Evolutionary conservation across 2,329 filamentous ascomycete species (phyloP).

Genomic region (Penicillium janthinellum): DNA sequence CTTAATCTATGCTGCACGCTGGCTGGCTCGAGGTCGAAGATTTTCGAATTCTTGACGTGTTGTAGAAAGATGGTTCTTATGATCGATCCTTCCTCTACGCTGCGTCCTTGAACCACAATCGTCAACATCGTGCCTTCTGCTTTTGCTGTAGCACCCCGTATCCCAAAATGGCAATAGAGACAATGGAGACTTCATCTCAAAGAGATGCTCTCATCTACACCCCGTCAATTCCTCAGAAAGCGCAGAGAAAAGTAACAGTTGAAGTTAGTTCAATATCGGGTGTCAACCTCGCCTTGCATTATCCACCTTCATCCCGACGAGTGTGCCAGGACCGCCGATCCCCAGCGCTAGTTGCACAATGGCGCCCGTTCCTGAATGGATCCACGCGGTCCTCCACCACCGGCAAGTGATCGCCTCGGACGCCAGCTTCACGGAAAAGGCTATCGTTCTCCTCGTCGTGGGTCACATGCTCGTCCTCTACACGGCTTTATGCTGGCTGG

Average conservation of each 20-base stretch:
- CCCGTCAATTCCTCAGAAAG: not conserved
- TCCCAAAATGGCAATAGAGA: not conserved
- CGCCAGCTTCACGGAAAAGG: slow-evolving; percentile 6
- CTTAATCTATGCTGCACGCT: no score
- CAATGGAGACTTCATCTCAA: not conserved
- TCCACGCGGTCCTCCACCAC: not conserved
- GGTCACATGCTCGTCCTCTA: slow-evolving; percentile 2
- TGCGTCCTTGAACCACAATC: not conserved
- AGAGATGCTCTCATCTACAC: not conserved
- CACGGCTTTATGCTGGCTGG: slow-evolving; percentile 2
- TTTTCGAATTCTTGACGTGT: no score
- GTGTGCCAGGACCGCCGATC: not conserved
- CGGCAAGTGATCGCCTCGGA: not conserved
- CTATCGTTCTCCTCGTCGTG: slow-evolving; percentile 1
- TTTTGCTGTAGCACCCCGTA: not conserved
- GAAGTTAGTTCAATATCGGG: not conserved
- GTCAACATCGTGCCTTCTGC: not conserved
- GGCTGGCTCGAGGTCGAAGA: no score
- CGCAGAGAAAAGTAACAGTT: not conserved
- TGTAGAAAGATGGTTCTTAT: not conserved
- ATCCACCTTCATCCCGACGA: not conserved
- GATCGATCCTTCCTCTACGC: not conserved
- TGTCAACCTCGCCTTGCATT: not conserved
- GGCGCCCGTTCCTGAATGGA: slow-evolving; percentile 1
- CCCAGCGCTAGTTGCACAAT: not conserved